Base-by-base conservation (phyloP, 2,329 filamentous ascomycete genomes). In the Pseudopyrenochaeta lycopersici region DNA sequence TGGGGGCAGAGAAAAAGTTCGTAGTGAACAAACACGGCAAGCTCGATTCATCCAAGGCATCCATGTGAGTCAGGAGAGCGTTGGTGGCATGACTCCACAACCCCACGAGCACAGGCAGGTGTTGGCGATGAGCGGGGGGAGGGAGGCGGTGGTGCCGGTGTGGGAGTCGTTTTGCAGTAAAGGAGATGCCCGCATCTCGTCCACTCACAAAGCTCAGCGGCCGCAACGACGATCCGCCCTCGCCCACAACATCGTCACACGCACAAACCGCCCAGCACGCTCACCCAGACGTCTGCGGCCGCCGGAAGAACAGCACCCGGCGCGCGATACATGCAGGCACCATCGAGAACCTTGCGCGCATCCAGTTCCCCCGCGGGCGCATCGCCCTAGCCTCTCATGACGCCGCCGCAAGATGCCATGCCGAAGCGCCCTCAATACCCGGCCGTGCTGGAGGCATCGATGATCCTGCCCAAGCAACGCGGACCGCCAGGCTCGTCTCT, bases 401-500 rank as follows among this genome's bases (percentile, higher is more conserved):
- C 71, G 70, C 72, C 73, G 66, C 63, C 70, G 61, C 73, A 72
- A 70, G 72, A 76, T 75, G 75, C 62, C 66, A 66, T 66, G 59
- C 68, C 73, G 49, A 68, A 69, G 53, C 66, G 70, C 30, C 72
- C 72, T 51, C 70, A 63, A 55, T 73, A 71, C 61, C 60, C 69
- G 53, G 88, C 90, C 75, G 88, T 90, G 69, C 80, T 86, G 71
- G 87, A 88, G 63, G 83, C 86, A 64, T 85, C 88, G 53, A 79
- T 84, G 71, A 74, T 77, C 51, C 75, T 87, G 53, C 83, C 86
- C 60, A 90, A 88, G 78, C 85, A 88, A 52, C 78, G 81, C 57
- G 77, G 70, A 46, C 79, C 78, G 49, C 89, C 70, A 80, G 87
- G 73, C 75, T 88, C 64, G 83, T 90, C 77, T 81, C 80, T 89